These are phyloP conservation scores for Cyberlindnera petersonii DNA, from an alignment of 805 yeast genomes.

Conservation along the genomic window DNA sequence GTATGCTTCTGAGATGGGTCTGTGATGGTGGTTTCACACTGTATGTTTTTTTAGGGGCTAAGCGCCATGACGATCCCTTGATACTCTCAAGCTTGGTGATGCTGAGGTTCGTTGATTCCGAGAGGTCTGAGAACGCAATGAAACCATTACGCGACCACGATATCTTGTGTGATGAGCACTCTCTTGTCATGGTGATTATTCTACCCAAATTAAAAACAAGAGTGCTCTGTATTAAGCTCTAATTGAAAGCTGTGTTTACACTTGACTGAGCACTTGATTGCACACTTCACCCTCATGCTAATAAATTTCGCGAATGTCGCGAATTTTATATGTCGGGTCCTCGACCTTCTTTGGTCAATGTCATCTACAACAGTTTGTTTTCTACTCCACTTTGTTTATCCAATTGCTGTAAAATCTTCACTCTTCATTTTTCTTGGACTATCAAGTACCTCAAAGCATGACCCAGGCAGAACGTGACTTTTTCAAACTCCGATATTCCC, in stretches of 20 bases:
- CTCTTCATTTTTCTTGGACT: no score
- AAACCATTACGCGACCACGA: conserved; percentile 82
- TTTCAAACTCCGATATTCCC: conserved; percentile 7
- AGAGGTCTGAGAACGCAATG: conserved; percentile 61
- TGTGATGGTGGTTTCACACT: conserved; percentile 25
- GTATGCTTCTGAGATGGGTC: conserved; percentile 6
- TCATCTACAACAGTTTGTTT: no score
- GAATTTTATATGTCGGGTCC: no score
- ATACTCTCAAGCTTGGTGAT: conserved; percentile 45
- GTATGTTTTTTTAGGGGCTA: conserved; percentile 31
- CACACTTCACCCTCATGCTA: not conserved
- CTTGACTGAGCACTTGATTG: not conserved
- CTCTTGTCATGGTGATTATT: not conserved
- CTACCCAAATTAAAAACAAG: not conserved
- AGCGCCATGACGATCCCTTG: conserved; percentile 76
- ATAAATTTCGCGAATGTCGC: not conserved
- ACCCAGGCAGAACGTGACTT: no score
- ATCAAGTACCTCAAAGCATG: no score
- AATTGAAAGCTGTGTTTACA: not conserved
- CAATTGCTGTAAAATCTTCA: no score
- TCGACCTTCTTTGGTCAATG: no score
- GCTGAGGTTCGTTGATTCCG: conserved; percentile 32
- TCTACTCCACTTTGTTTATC: no score
- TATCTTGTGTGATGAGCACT: conserved; percentile 10
- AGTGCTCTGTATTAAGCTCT: not conserved